phyloP scores from a whole-genome alignment of 495 filamentous ascomycete genomes.

The Patellaria atrata region DNA sequence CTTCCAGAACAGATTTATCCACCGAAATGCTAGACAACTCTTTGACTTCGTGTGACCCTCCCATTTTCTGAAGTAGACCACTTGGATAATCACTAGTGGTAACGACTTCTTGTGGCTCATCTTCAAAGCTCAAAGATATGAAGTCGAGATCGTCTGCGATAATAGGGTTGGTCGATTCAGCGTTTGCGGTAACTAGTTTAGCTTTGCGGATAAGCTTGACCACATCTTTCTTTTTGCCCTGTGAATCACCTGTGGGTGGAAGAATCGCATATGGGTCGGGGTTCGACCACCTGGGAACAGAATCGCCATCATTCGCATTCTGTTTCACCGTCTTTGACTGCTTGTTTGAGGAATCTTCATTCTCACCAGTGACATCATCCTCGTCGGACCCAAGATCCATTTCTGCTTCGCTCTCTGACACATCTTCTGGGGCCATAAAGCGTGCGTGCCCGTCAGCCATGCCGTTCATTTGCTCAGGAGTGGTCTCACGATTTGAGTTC shows the following conservation, averaged over 20 bases:
- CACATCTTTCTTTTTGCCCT: slow-evolving; percentile 61
- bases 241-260: slow-evolving; percentile 52
- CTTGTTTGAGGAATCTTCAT: slow-evolving; percentile 5
- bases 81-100: not conserved
- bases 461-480: slow-evolving; percentile 17
- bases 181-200: slow-evolving; percentile 35
- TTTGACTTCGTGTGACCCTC: not conserved
- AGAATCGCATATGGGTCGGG: slow-evolving; percentile 80
- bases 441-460: slow-evolving; percentile 11
- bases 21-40: no score
- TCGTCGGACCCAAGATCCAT: slow-evolving; percentile 10
- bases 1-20: no score
- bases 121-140: slow-evolving; percentile 60
- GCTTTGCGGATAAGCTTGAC: slow-evolving; percentile 81
- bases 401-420: slow-evolving; percentile 14
- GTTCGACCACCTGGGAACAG: slow-evolving; percentile 72
- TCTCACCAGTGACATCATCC: not conserved
- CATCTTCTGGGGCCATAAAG: slow-evolving; percentile 16
- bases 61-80: not conserved
- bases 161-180: slow-evolving; percentile 36
- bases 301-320: slow-evolving; percentile 26
- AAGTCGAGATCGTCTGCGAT: slow-evolving; percentile 61
- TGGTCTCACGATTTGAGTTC: slow-evolving; percentile 7
- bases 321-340: not conserved
- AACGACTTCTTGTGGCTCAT: slow-evolving; percentile 29